Percentiles rank a stretch among this genome's conserved stretches.
These are phyloP conservation scores for Cornus kousa DNA, from an alignment of 148 eudicot species.

Conservation along the genomic window DNA sequence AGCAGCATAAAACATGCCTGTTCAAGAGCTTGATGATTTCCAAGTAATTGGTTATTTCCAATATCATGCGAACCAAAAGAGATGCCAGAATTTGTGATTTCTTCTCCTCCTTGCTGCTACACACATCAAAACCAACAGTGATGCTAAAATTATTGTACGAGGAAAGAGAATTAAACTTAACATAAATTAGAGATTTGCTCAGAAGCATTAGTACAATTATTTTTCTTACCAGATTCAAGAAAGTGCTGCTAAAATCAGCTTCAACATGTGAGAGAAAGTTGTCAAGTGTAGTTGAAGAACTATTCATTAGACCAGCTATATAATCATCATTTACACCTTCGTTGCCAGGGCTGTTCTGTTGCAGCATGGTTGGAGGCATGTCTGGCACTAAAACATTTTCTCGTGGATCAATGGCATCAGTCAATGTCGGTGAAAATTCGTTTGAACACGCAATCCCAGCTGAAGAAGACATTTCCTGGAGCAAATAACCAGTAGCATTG, in stretches of 20 bases:
- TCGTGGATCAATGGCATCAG: neutral
- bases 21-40: neutral
- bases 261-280: neutral
- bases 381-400: neutral
- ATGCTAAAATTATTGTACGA: no score
- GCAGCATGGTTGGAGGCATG: neutral
- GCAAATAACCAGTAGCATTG: neutral
- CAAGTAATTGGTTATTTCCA: neutral
- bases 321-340: neutral
- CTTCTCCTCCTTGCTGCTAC: neutral
- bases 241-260: neutral
- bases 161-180: neutral
- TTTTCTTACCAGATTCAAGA: neutral
- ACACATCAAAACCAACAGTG: neutral
- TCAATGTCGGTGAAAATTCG: neutral
- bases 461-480: neutral
- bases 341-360: neutral
- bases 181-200: neutral
- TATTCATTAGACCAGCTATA: neutral
- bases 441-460: neutral
- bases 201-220: neutral
- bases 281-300: neutral
- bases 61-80: neutral
- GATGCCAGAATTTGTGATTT: neutral
- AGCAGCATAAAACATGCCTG: neutral